These are phyloP conservation scores for Deinandra increscens DNA, from an alignment of 129 eudicot genomes.

Conservation along the genomic window DNA sequence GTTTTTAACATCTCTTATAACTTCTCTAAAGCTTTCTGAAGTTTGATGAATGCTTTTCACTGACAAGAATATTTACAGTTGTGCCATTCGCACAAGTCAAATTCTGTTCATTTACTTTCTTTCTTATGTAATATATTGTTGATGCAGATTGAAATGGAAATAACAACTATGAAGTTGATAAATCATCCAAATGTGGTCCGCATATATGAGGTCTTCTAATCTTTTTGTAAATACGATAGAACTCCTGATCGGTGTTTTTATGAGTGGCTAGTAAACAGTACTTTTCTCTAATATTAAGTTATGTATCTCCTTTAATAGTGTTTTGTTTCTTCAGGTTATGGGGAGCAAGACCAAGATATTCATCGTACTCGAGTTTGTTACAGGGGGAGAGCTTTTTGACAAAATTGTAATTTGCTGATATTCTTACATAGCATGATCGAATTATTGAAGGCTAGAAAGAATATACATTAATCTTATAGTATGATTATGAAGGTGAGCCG, in stretches of 20 bases:
- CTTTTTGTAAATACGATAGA: not conserved
- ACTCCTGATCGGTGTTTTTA: too few species aligned
- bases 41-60: not conserved
- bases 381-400: slow-evolving; percentile 97
- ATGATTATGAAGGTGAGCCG: slow-evolving; percentile 55
- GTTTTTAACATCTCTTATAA: not conserved
- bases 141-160: slow-evolving; percentile 85
- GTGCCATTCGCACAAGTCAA: not conserved
- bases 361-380: slow-evolving; percentile 81
- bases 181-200: slow-evolving; percentile 88
- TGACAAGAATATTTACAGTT: not conserved
- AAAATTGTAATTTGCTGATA: slow-evolving; percentile 69
- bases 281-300: not conserved
- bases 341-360: slow-evolving; percentile 89
- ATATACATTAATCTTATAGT: slow-evolving; percentile 1
- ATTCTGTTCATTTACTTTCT: slow-evolving; percentile 19
- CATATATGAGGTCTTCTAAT: slow-evolving; percentile 57
- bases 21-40: not conserved
- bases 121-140: slow-evolving; percentile 13
- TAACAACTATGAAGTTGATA: too few species aligned
- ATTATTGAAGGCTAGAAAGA: slow-evolving; percentile 6
- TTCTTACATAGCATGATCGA: not conserved
- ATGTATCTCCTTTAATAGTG: slow-evolving; percentile 6
- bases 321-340: too few species aligned
- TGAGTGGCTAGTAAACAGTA: not conserved